phyloP scores from a whole-genome alignment of 1,284 basidiomycete species.

The Leccinum pachyderme region DNA sequence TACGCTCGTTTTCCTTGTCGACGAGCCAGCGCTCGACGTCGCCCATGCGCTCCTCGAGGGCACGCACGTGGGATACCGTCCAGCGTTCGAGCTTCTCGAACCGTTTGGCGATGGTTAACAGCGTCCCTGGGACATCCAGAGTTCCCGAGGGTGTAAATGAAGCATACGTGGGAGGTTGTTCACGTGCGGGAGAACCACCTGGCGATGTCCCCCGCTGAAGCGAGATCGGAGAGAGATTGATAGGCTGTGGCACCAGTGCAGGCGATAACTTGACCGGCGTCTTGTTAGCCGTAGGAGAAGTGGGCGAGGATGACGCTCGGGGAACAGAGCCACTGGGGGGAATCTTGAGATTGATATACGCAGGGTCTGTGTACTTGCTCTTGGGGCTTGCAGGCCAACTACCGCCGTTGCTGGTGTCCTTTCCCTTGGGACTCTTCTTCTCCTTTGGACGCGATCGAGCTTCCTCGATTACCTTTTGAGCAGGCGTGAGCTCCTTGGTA shows the following conservation, averaged over 20 bases:
- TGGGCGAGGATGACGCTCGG: conserved; percentile 46
- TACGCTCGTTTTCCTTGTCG: conserved; percentile 60
- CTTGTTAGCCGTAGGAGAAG: conserved; percentile 57
- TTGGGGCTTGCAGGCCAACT: conserved; percentile 56
- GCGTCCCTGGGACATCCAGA: conserved; percentile 67
- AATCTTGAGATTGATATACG: conserved; percentile 53
- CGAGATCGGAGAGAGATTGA: conserved; percentile 35
- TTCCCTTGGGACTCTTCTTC: conserved; percentile 46
- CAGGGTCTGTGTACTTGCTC: conserved; percentile 51
- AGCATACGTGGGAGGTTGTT: conserved; percentile 67
- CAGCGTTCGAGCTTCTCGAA: conserved; percentile 86
- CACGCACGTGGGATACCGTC: conserved; percentile 78
- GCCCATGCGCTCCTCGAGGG: conserved; percentile 78
- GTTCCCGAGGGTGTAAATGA: conserved; percentile 68
- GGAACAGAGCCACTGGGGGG: conserved; percentile 35
- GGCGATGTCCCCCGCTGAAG: conserved; percentile 39
- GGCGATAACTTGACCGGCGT: conserved; percentile 59
- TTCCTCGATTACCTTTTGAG: conserved; percentile 74
- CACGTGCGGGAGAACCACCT: conserved; percentile 55
- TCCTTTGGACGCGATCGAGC: conserved; percentile 58
- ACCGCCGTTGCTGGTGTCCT: conserved; percentile 35
- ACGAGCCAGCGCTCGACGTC: conserved; percentile 82
- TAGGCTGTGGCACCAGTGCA: conserved; percentile 21
- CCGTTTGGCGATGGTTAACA: conserved; percentile 42
- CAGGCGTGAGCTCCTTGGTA: conserved; percentile 73